These are phyloP conservation scores for Sporisorium scitamineum DNA, from an alignment of 1,284 basidiomycete genomes.

Conservation along the genomic window DNA sequence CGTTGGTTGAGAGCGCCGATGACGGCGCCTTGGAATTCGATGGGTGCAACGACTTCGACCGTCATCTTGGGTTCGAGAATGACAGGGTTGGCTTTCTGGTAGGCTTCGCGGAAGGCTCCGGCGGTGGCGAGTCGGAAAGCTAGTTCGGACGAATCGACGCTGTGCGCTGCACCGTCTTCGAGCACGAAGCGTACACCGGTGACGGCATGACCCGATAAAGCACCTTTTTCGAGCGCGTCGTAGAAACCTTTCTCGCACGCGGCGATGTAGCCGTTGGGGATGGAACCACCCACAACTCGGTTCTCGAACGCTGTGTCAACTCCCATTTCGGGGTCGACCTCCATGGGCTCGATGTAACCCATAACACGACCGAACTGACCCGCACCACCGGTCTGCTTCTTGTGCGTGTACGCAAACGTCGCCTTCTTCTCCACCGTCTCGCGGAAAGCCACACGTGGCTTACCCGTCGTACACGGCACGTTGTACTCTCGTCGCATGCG, in stretches of 20 bases:
- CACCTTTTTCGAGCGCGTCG: conserved; percentile 92
- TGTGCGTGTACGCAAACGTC: conserved; percentile 92
- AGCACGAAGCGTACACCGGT: conserved; percentile 88
- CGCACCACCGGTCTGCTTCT: conserved; percentile 97
- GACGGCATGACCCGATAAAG: conserved; percentile 88
- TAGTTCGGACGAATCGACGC: conserved; percentile 96
- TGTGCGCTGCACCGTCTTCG: conserved; percentile 91
- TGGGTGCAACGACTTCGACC: conserved; percentile 94
- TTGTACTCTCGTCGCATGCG: conserved; percentile 98
- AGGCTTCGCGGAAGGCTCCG: conserved; percentile 93
- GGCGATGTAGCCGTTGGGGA: conserved; percentile 91
- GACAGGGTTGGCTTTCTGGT: conserved; percentile 80
- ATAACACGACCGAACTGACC: conserved; percentile 96
- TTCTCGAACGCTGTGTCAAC: conserved; percentile 91
- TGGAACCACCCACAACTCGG: conserved; percentile 89
- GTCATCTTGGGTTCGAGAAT: conserved; percentile 98
- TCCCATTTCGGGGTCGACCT: conserved; percentile 80
- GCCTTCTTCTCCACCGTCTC: conserved; percentile 88
- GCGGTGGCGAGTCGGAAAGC: conserved; percentile 92
- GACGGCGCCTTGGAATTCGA: conserved; percentile 96
- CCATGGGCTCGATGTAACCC: conserved; percentile 90
- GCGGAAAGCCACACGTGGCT: conserved; percentile 95
- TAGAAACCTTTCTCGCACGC: conserved; percentile 97
- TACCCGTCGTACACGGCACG: conserved; percentile 91
- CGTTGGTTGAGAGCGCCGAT: conserved; percentile 95